Conservation (phyloP, 768 basidiomycete genomes). For the Amanita pallidorosea region DNA sequence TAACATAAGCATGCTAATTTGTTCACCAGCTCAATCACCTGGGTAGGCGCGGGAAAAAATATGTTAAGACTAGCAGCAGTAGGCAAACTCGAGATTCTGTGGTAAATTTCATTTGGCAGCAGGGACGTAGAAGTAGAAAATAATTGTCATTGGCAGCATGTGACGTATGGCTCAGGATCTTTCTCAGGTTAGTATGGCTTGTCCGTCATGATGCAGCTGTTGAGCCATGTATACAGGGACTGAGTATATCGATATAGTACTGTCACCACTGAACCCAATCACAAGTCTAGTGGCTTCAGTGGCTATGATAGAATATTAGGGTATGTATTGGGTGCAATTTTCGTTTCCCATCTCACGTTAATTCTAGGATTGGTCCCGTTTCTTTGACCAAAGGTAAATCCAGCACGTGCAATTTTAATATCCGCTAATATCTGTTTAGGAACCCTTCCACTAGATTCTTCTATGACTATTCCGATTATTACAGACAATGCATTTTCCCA, state of each 20-base stretch:
- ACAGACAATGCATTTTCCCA: conserved; percentile 39
- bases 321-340: conserved; percentile 19
- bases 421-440: conserved; percentile 10
- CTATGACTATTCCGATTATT: conserved; percentile 37
- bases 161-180: conserved; percentile 49
- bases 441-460: conserved; percentile 21
- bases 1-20: neutral
- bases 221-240: conserved; percentile 18
- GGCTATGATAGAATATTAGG: conserved; percentile 59
- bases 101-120: conserved; percentile 13
- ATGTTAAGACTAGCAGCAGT: conserved; percentile 34
- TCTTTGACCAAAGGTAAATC: conserved; percentile 34
- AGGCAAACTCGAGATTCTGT: conserved; percentile 20
- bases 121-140: neutral
- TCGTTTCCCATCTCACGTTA: neutral
- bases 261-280: conserved; percentile 33
- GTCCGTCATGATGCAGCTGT: neutral
- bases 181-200: conserved; percentile 34
- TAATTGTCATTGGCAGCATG: conserved; percentile 23
- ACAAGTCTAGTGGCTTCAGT: conserved; percentile 33
- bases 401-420: neutral
- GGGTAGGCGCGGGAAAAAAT: conserved; percentile 43
- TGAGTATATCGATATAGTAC: conserved; percentile 42
- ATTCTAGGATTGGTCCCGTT: conserved; percentile 47
- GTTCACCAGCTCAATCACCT: conserved; percentile 11